Percentiles rank a stretch among this genome's conserved stretches.
These are phyloP conservation scores for Candida easanensis DNA, from an alignment of 805 yeast species.

Conservation along the genomic window DNA sequence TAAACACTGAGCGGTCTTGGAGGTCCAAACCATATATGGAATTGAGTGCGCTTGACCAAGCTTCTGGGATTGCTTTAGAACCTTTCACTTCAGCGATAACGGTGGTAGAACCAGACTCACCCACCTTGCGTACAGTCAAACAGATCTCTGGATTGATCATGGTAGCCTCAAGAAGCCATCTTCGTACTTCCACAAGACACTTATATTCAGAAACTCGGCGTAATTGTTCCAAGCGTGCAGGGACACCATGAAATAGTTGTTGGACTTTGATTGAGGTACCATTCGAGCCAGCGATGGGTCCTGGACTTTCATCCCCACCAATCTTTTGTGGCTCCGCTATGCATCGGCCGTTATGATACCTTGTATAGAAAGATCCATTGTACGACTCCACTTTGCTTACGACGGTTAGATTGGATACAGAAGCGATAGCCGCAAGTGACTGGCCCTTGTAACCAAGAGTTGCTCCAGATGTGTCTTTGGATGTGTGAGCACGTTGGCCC, in stretches of 20 bases:
- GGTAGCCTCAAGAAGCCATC: slow-evolving; percentile 29
- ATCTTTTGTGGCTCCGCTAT: slow-evolving; percentile 11
- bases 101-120: too few species aligned
- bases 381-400: slow-evolving; percentile 39
- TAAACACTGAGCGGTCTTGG: background rate
- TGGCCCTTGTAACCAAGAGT: slow-evolving; percentile 76
- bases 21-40: slow-evolving; percentile 31
- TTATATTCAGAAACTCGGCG: slow-evolving; percentile 22
- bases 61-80: background rate
- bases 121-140: slow-evolving; percentile 13
- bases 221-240: slow-evolving; percentile 39
- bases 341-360: slow-evolving; percentile 13
- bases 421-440: slow-evolving; percentile 56
- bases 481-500: background rate
- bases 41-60: slow-evolving; percentile 20
- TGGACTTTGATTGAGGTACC: slow-evolving; percentile 41
- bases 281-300: slow-evolving; percentile 11
- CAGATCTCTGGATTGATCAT: slow-evolving; percentile 26
- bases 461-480: background rate
- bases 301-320: slow-evolving; percentile 4
- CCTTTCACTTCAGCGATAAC: slow-evolving; percentile 3
- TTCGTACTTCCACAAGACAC: slow-evolving; percentile 30
- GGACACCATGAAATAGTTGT: slow-evolving; percentile 41
- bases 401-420: slow-evolving; percentile 44
- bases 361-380: slow-evolving; percentile 29